Base-by-base conservation (phyloP, 176 grass and related monocot genomes). In the Triticum urartu region DNA sequence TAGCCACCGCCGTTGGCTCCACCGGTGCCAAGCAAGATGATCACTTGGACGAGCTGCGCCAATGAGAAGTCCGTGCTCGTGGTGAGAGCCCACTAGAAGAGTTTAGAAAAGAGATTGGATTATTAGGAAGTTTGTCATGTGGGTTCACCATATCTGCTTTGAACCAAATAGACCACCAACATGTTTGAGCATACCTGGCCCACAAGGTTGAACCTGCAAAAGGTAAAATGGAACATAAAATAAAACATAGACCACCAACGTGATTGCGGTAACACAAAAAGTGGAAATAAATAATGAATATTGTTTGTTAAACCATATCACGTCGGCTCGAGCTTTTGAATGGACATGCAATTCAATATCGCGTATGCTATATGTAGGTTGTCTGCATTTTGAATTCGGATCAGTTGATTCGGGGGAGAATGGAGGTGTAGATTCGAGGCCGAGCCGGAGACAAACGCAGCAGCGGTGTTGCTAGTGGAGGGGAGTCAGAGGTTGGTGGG, bases 11-110 rank as follows among this genome's bases (percentile, higher is more conserved):
- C 87, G 10, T 95, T 95, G 6, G 90, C 72, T 60, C 95, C 92
- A n/a, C 95, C 92, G 21, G 92, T 95, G 83, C 83, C 42, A 8
- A 98, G 93, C 47, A 98, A 71, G 68, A 93, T 95, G 80, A 95
- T 98, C 77, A 98, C 92, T 79, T 98, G 92, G 75, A 98, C 72
- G 85, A 93, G 83, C 75, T 93, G 89, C 28, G 91, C 95, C n/a
- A 98, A 58, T 9, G 95, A 95, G 91, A 90, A 98, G 87, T 95
- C 92, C 79, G 95, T 79, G 72, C 95, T 98, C 2, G 92, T 98
- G 4, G 92, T 95, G 24, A 93, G 89, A 67, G 95, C 92, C 92
- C 95, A 97, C 92, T 98, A 68, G 59, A 14, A 54, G 50, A 75
- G 2, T 54, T 54, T 54, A 54, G 15, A 54, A 0, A 54, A 6